Evolutionary conservation across 768 basidiomycete species (phyloP).

Genomic region (Lentinula guzmanii): DNA sequence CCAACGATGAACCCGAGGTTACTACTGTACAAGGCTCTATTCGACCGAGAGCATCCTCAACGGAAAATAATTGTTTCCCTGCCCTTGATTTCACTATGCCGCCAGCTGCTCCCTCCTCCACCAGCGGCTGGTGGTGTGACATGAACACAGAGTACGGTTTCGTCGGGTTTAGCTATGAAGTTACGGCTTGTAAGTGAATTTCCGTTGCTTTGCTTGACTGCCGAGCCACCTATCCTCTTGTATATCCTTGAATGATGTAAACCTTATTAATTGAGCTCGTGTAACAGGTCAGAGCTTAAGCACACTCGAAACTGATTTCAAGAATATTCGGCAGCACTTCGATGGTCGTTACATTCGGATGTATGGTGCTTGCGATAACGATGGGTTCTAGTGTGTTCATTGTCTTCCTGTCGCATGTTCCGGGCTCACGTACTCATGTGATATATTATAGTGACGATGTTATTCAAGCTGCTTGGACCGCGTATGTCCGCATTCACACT

Average conservation of each 20-base stretch:
- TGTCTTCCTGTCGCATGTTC: not conserved
- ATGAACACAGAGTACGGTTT: constrained; percentile 64
- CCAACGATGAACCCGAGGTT: not conserved
- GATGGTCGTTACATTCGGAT: constrained; percentile 62
- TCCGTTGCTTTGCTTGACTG: not conserved
- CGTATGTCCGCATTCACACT: constrained; percentile 16
- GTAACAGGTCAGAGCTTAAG: constrained; percentile 48
- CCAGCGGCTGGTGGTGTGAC: constrained; percentile 61
- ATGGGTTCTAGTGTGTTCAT: constrained; percentile 7
- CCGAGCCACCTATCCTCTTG: not conserved
- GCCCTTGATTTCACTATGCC: constrained; percentile 48
- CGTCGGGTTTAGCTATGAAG: constrained; percentile 72
- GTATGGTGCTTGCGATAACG: constrained; percentile 40
- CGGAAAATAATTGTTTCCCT: constrained; percentile 5
- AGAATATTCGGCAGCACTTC: constrained; percentile 52
- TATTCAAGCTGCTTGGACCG: constrained; percentile 42
- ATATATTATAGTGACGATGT: constrained; percentile 32
- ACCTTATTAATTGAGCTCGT: not conserved
- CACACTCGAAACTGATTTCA: constrained; percentile 49
- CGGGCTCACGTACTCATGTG: not conserved
- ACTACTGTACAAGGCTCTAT: not conserved
- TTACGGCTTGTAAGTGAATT: constrained; percentile 48
- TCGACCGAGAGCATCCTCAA: not conserved
- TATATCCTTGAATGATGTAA: no score
- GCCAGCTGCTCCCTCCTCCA: constrained; percentile 32